Conservation (phyloP, 306 rosid species). For the Quercus alba region DNA sequence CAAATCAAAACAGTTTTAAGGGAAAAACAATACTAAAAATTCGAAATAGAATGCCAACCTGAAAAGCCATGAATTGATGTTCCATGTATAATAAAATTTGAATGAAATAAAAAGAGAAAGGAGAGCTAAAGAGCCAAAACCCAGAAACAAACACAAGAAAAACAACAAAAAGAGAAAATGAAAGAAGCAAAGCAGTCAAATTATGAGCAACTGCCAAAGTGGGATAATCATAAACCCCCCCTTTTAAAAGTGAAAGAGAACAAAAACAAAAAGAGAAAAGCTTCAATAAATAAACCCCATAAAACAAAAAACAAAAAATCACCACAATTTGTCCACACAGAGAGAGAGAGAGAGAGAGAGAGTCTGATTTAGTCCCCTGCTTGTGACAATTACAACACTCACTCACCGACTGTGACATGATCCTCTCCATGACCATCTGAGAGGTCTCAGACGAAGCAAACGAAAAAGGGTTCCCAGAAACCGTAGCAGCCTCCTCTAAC, state of each 20-base stretch:
- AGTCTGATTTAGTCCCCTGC: neutral
- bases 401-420: constrained; percentile 89
- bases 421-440: constrained; percentile 89
- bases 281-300: constrained; percentile 6
- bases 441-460: constrained; percentile 86
- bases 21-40: too few species aligned
- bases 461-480: constrained; percentile 78
- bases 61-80: too few species aligned
- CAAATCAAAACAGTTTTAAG: too few species aligned
- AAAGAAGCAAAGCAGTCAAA: neutral
- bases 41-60: too few species aligned
- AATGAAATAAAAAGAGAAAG: too few species aligned
- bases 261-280: constrained; percentile 3
- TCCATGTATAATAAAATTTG: too few species aligned
- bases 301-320: constrained; percentile 3
- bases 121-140: neutral
- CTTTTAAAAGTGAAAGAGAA: neutral
- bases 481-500: constrained; percentile 42
- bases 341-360: too few species aligned
- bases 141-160: neutral
- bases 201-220: neutral
- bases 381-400: neutral
- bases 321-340: constrained; percentile 32
- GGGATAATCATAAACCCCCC: neutral
- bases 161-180: neutral